Evolutionary conservation across 805 yeast genomes (phyloP), one percentile per base, ranked within the genome.

Genomic region (Hanseniaspora nectarophila): DNA sequence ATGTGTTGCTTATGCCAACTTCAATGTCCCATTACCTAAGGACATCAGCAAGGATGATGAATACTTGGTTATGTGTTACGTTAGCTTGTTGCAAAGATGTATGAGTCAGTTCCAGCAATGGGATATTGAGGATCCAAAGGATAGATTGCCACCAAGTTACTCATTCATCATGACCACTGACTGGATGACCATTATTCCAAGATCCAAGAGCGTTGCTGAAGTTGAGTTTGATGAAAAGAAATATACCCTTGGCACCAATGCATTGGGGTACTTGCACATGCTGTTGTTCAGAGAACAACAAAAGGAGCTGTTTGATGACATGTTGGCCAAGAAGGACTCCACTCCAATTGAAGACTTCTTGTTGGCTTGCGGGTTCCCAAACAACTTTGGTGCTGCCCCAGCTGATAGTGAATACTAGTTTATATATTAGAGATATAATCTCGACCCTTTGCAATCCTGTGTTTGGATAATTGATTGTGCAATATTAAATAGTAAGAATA

Each of bases 111-210:
- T 79, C 61, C 78, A 79, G 62, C 82, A 81, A 54, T 66, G 69
- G 68, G 49, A 58, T 59, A 67, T 48, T 70, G 65, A 5, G 60
- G 54, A 43, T 61, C 62, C 20, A 57, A 57, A 35, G 23, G 52
- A 15, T 62, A 68, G 26, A 60, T 57, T 15, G 57, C 61, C n/a
- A 70, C 70, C 42, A 69, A 80, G 90, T 35, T 90, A 85, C 66
- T 90, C 90, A 63, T 78, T 89, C 33, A 68, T 87, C 42, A 77
- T 90, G 74, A 87, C 94, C 45, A 78, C 79, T 45, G 75, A 78
- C 50, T 90, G 92, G 85, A 77, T 90, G 68, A 77, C 88, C 77
- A 65, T 85, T 21, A 81, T 88, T n/a, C 97, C 98, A 16, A 76
- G 97, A 60, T 70, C 44, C 18, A 38, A 37, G 28, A 43, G 43